These are phyloP conservation scores for Lathyrus tuberosus DNA, from an alignment of 306 rosid species.

Conservation along the genomic window DNA sequence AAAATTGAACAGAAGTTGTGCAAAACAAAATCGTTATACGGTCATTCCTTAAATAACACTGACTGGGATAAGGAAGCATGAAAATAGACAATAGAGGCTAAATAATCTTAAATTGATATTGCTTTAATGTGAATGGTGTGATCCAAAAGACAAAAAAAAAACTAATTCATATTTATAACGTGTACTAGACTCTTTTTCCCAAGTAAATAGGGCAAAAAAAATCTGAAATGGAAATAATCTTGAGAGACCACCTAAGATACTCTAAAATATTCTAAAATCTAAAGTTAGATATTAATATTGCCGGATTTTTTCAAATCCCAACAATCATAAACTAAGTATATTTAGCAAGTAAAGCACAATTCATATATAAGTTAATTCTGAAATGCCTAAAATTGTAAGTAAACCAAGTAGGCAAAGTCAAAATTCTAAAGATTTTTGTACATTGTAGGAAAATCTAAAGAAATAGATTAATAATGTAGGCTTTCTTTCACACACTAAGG, in stretches of 20 bases:
- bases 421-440: not conserved
- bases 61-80: not conserved
- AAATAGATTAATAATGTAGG: not conserved
- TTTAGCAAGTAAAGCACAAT: not conserved
- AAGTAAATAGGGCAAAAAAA: too few relatives aligned
- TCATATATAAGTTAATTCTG: not conserved
- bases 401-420: not conserved
- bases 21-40: not conserved
- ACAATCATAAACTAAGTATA: not conserved
- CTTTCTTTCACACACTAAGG: constrained; percentile 8
- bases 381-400: not conserved
- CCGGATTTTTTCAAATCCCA: not conserved
- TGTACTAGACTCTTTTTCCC: too few relatives aligned
- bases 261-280: not conserved
- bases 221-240: not conserved
- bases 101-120: not conserved
- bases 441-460: not conserved
- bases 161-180: too few relatives aligned
- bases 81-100: not conserved
- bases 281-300: not conserved
- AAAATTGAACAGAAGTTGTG: not conserved
- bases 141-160: too few relatives aligned
- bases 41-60: not conserved
- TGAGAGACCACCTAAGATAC: not conserved
- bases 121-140: not conserved